Evolutionary conservation across 306 rosid species (phyloP), one percentile per base, ranked within the genome.

Genomic region (Cercis canadensis): DNA sequence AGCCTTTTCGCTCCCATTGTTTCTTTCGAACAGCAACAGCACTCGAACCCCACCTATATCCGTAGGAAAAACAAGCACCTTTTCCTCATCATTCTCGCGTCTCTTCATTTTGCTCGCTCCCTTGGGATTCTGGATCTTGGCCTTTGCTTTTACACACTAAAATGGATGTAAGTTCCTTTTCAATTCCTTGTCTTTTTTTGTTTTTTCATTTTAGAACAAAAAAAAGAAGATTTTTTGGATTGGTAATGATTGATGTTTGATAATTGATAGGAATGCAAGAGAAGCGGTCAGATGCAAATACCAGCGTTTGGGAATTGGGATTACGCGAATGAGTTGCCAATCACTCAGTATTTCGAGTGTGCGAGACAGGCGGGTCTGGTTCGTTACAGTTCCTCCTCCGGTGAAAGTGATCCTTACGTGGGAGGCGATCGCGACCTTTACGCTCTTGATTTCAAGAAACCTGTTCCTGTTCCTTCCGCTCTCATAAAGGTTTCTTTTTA

Each of bases 291-390:
- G 52, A 84, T 94, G 55, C 97, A 90, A 47, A 84, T 94, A 58
- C 97, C 98, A 13, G 89, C 92, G 44, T 94, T 94, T 50, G 97
- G 98, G 5, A 85, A 94, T 83, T 94, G 98, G 98, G 98, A 94
- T 46, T 83, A 80, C 39, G 84, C 95, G 0, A 89, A 87, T 49
- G 87, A 94, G 54, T 54, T 90, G 18, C 97, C 98, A 49, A 94
- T 94, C 64, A 94, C 96, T 60, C 97, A 94, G 82, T 94, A 90
- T 62, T 94, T 94, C 43, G 98, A 90, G 67, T 84, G 81, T 19
- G 92, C 98, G 0, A 86, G 96, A 41, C 97, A 93, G 21, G 96
- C 92, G 1, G 96, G 98, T 19, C 71, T 92, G 81, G 82, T 92
- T 66, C 87, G 96, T 31, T 82, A 85, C 76, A 90, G 96, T 72